Conservation (phyloP, 2,329 filamentous ascomycete species). For the Beauveria asiatica region DNA sequence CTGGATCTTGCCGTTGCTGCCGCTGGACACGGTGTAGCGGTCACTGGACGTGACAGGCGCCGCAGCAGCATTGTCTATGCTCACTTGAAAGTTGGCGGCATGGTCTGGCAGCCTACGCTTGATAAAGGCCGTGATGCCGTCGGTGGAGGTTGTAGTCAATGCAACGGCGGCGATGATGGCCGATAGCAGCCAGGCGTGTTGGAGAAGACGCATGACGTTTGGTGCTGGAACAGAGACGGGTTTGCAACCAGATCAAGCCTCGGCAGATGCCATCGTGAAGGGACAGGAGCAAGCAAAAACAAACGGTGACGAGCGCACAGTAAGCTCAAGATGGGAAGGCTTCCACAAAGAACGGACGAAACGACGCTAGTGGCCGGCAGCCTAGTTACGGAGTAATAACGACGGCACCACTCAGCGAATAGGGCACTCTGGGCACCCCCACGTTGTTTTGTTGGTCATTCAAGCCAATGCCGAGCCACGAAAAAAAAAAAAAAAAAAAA, state of each 20-base stretch:
- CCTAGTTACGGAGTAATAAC: not conserved
- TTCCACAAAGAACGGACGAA: not conserved
- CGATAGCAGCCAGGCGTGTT: not conserved
- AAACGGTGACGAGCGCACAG: not conserved
- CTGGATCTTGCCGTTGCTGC: constrained; percentile 14
- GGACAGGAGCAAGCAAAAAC: not conserved
- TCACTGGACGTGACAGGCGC: constrained; percentile 4
- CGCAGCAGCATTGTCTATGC: not conserved
- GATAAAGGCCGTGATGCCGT: constrained; percentile 14
- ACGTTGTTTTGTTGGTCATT: not conserved
- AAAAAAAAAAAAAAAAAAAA: too few species aligned
- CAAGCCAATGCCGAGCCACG: not conserved
- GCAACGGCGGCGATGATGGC: not conserved
- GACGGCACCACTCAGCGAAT: not conserved
- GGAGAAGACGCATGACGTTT: not conserved
- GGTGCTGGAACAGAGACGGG: not conserved
- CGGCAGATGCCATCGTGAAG: not conserved
- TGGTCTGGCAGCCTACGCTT: constrained; percentile 15
- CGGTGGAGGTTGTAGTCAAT: not conserved
- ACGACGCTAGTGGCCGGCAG: not conserved
- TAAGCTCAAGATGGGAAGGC: not conserved
- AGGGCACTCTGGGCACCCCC: not conserved
- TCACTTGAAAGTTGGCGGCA: constrained; percentile 12
- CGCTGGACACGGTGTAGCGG: constrained; percentile 13
- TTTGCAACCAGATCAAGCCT: not conserved